Base-by-base conservation (phyloP, 2,329 filamentous ascomycete species). In the Orbilia oligospora region DNA sequence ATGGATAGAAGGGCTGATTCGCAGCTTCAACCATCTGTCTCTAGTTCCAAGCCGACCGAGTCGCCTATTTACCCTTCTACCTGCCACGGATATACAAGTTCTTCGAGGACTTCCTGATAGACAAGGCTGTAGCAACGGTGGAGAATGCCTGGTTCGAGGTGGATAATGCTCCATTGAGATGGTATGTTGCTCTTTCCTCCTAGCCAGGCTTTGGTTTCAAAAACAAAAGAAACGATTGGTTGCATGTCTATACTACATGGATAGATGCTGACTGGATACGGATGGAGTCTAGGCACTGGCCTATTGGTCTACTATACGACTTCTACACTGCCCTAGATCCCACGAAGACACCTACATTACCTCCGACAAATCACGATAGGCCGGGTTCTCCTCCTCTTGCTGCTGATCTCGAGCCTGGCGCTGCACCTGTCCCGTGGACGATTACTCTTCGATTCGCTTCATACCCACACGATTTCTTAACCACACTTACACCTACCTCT, bases 41-140 rank as follows among this genome's bases (percentile, higher is more conserved):
- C 30, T 79, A 80, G 87, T 87, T 92, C 77, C 88, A 89, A 56
- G 88, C 87, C 69, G 89, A 90, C 5, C 88, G 91, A 27, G 85
- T 93, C 41, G 91, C 90, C 9, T 93, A 93, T 84, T 86, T 93
- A 0, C 89, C 90, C 5, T 88, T 92, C 58, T 86, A 92, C 27
- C 86, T 92, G 2, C 87, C 89, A 16, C 88, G 86, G 71, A 85
- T 93, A 5, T 89, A 89, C 80, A 85, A 86, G 63, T 92, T 92
- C 85, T 93, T 92, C 83, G 82, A 85, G 0, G 81, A 86, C 14
- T 87, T 84, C 27, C 84, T 92, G 44, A 91, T 91, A 81, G 86
- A 90, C 80, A 87, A 89, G 2, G 84, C 87, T 51, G 85, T 87
- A 36, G 65, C 80, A 48, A 81, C 79, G 12, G 69, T 72, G 20